Percentiles rank a stretch among this genome's conserved stretches.
Evolutionary conservation across 208 protist species (phyloP).

Genomic region (Trypanosoma melophagium): DNA sequence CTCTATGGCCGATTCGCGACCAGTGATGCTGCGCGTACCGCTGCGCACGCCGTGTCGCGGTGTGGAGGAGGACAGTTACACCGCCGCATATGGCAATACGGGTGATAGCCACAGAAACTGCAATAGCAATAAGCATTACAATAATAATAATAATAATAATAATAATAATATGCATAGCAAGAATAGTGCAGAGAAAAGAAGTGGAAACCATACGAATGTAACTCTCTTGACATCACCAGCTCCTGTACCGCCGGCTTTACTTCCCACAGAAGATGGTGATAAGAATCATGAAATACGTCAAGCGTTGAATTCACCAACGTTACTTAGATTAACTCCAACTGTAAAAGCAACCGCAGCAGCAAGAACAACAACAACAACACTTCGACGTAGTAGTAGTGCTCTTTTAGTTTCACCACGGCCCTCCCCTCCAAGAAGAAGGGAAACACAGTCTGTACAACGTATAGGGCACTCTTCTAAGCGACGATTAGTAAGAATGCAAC

Average conservation of each 20-base stretch:
- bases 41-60: not conserved
- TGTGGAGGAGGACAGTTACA: not conserved
- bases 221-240: constrained; percentile 7
- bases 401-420: constrained; percentile 13
- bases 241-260: not conserved
- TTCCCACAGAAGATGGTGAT: not conserved
- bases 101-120: not conserved
- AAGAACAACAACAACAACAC: not conserved
- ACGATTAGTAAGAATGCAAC: not conserved
- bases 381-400: not conserved
- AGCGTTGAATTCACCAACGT: not conserved
- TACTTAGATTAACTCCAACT: too few relatives aligned
- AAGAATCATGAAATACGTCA: not conserved
- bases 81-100: not conserved
- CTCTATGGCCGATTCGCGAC: constrained; percentile 6
- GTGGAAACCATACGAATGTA: not conserved
- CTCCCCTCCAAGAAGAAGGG: not conserved
- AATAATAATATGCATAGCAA: not conserved
- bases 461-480: not conserved
- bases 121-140: not conserved
- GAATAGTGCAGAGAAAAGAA: not conserved
- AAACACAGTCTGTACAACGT: not conserved
- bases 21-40: constrained; percentile 17
- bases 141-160: not conserved
- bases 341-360: not conserved